Percentiles rank a stretch among this genome's conserved stretches.
These are phyloP conservation scores for Rubia balearica DNA, from an alignment of 305 asterid species.

Conservation along the genomic window DNA sequence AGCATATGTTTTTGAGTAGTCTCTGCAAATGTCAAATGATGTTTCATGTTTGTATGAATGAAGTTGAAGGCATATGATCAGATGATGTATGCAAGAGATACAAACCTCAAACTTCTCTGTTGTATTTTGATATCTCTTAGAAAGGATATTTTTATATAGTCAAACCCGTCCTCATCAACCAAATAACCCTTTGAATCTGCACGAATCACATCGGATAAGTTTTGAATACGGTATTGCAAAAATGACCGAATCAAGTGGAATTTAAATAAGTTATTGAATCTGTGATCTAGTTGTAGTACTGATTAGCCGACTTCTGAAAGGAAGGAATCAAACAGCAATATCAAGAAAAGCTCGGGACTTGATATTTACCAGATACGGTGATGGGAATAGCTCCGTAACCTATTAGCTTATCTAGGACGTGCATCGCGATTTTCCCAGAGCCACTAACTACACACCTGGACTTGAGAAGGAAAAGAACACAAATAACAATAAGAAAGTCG, in stretches of 20 bases:
- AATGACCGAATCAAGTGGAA: too few relatives aligned
- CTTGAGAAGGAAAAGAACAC: conserved; percentile 18
- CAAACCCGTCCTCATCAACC: conserved; percentile 98
- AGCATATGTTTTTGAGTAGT: conserved; percentile 93
- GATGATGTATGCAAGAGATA: conserved; percentile 12
- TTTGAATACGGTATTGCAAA: not conserved
- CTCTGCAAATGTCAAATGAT: conserved; percentile 45
- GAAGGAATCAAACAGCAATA: not conserved
- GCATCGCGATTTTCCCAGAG: conserved; percentile 96
- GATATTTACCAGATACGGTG: conserved; percentile 70
- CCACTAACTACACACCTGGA: conserved; percentile 96
- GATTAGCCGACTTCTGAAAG: not conserved
- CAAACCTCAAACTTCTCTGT: conserved; percentile 89
- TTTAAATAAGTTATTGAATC: not conserved
- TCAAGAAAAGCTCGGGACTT: not conserved
- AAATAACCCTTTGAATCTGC: conserved; percentile 94
- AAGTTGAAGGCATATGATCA: conserved; percentile 17
- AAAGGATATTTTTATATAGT: conserved; percentile 81
- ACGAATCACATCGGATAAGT: conserved; percentile 14
- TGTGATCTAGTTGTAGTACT: not conserved
- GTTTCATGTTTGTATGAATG: conserved; percentile 5
- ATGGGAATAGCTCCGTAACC: conserved; percentile 90
- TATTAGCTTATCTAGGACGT: conserved; percentile 92
- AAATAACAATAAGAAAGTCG: conserved; percentile 13
- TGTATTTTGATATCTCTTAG: conserved; percentile 86